A percentile compares a stretch with the other conserved stretches of the same genome.
Conservation (phyloP, 805 yeast genomes). For the Candida awuae region DNA sequence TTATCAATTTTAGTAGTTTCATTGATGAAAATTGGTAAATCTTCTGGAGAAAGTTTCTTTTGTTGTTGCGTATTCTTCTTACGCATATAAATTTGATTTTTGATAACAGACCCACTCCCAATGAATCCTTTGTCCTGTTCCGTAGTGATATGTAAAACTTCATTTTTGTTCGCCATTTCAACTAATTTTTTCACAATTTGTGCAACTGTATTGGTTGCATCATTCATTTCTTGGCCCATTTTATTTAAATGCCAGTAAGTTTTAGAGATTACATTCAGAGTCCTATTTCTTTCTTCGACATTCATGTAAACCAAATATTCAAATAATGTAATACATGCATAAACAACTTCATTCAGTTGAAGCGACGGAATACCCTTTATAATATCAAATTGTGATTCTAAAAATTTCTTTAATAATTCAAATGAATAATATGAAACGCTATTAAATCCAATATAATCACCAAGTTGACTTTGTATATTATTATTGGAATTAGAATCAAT, state of each 20-base stretch:
- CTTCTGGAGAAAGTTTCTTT: slow-evolving; percentile 17
- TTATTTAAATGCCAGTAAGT: slow-evolving; percentile 53
- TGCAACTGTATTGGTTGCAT: slow-evolving; percentile 54
- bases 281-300: slow-evolving; percentile 32
- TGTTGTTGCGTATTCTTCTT: slow-evolving; percentile 19
- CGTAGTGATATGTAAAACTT: slow-evolving; percentile 10
- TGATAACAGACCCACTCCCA: slow-evolving; percentile 13
- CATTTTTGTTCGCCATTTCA: slow-evolving; percentile 32
- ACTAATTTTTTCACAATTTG: slow-evolving; percentile 44
- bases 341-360: slow-evolving; percentile 44
- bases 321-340: slow-evolving; percentile 45
- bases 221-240: slow-evolving; percentile 48
- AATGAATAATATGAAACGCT: slow-evolving; percentile 40
- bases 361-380: slow-evolving; percentile 50
- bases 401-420: slow-evolving; percentile 36
- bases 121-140: slow-evolving; percentile 12
- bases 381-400: slow-evolving; percentile 36
- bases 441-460: slow-evolving; percentile 11
- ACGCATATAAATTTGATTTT: slow-evolving; percentile 6
- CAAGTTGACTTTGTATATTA: background rate
- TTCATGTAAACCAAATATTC: slow-evolving; percentile 37
- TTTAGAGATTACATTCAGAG: slow-evolving; percentile 41
- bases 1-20: background rate
- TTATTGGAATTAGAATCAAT: slow-evolving; percentile 13
- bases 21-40: slow-evolving; percentile 10